phyloP scores from a whole-genome alignment of 2,329 filamentous ascomycete species.

The Botrytis galanthina region DNA sequence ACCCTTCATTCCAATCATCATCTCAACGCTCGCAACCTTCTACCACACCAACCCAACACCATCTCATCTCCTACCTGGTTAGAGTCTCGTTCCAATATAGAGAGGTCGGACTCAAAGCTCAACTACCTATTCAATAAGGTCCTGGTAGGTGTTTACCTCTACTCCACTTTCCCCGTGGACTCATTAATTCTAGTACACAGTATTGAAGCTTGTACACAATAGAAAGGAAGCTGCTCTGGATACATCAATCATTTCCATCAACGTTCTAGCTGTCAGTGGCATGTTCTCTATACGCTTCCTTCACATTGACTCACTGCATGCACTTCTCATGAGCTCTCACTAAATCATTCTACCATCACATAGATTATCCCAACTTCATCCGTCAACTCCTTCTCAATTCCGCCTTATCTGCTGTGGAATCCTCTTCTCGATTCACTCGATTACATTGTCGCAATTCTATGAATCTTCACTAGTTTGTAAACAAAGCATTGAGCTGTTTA shows the following conservation, averaged over 20 bases:
- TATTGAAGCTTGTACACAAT: neutral
- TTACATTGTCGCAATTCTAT: neutral
- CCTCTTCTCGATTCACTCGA: neutral
- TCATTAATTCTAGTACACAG: neutral
- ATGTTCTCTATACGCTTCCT: neutral
- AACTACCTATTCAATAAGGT: neutral
- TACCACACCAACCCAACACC: neutral
- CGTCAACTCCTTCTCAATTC: neutral
- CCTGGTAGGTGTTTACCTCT: neutral
- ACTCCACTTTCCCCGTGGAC: slow-evolving; percentile 6
- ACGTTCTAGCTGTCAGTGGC: neutral
- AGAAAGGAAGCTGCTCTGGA: neutral
- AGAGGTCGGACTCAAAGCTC: slow-evolving; percentile 5
- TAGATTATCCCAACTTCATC: slow-evolving; percentile 5
- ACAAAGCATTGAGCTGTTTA: slow-evolving; percentile 17
- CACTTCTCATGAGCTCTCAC: slow-evolving; percentile 1
- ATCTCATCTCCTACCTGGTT: neutral
- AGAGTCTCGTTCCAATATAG: neutral
- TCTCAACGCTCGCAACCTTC: neutral
- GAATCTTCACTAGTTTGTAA: slow-evolving; percentile 8
- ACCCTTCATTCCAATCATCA: neutral
- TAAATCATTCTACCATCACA: slow-evolving; percentile 1
- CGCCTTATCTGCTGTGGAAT: slow-evolving; percentile 14
- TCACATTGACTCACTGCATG: neutral
- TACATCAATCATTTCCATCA: neutral